Evolutionary conservation across 306 rosid species (phyloP), one percentile per base, ranked within the genome.

Genomic region (Cucurbita moschata): DNA sequence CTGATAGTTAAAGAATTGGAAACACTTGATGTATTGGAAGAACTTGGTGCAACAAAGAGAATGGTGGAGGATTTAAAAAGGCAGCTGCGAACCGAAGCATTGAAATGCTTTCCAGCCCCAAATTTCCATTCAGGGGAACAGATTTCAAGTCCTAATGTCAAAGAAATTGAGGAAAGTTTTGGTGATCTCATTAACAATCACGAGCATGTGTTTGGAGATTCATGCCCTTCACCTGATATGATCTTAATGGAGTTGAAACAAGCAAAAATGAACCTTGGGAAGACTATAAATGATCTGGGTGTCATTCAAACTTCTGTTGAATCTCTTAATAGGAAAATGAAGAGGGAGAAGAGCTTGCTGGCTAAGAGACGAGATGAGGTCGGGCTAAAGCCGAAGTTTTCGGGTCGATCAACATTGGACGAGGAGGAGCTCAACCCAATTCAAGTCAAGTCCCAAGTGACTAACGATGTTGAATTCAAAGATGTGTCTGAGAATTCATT

Each of bases 21-120:
- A 85, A 91, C 99, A 14, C 97, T 94, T 47, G 99, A 94, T 76
- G 92, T 94, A 43, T 90, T 94, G 23, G 99, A 94, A 84, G 96
- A 94, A 79, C 82, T 94, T 5, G 94, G 95, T 65, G 84, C 96
- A 61, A 89, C 99, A 26, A 94, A 94, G 75, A 78, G 85, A 73
- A 85, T 91, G 52, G 88, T 94, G 26, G 97, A 91, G 79, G 96
- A 89, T 18, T 82, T 94, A 61, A 94, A 94, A 76, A 82, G 82
- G 77, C 92, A 94, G 86, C 87, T 94, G 14, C 89, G 86, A 77
- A 81, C 86, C 37, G 96, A 91, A 80, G 92, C 90, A 39, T 68
- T 83, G 78, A 94, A 83, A 74, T 83, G 87, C 83, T 64, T 76
- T 75, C 73, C 83, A 9, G 68, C 82, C 30, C 82, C 78, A 3